These are phyloP conservation scores for Mediolabrus comicus DNA, from an alignment of 108 stramenopile species.

Conservation along the genomic window DNA sequence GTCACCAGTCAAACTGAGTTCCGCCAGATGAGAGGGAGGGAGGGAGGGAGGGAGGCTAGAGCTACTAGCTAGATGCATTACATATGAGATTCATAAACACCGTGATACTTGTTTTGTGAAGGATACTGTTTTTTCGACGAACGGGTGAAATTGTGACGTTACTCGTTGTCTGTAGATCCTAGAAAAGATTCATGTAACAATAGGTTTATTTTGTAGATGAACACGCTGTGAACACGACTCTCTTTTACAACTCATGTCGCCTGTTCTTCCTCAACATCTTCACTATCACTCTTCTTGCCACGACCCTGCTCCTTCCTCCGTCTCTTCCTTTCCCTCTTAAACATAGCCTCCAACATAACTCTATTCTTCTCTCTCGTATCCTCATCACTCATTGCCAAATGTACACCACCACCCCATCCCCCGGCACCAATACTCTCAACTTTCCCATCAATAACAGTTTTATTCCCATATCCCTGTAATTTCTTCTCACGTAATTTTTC, in stretches of 20 bases:
- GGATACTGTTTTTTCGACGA: background rate
- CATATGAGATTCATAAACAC: background rate
- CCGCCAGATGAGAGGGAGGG: too few relatives aligned
- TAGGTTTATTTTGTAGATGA: too few relatives aligned
- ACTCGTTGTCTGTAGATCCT: background rate
- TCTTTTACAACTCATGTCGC: too few relatives aligned
- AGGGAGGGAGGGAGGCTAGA: background rate
- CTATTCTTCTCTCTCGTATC: constrained; percentile 62
- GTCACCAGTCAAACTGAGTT: background rate
- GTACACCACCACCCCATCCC: constrained; percentile 71
- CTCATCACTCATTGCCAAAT: constrained; percentile 61
- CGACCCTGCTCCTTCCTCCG: constrained; percentile 22
- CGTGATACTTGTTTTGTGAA: background rate
- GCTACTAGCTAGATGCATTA: background rate
- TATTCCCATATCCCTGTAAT: constrained; percentile 57
- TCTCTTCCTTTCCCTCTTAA: constrained; percentile 43
- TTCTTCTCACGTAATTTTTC: constrained; percentile 49
- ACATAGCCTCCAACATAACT: constrained; percentile 62
- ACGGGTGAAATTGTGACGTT: constrained; percentile 1
- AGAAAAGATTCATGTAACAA: background rate
- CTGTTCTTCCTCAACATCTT: background rate
- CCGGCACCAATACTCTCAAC: constrained; percentile 63
- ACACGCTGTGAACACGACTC: too few relatives aligned
- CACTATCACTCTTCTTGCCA: background rate
- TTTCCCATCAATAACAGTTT: constrained; percentile 37